A percentile compares a stretch with the other conserved stretches of the same genome.
These are phyloP conservation scores for Backusella sp. DNA, from an alignment of 192 early-diverging fungal species.

Conservation along the genomic window DNA sequence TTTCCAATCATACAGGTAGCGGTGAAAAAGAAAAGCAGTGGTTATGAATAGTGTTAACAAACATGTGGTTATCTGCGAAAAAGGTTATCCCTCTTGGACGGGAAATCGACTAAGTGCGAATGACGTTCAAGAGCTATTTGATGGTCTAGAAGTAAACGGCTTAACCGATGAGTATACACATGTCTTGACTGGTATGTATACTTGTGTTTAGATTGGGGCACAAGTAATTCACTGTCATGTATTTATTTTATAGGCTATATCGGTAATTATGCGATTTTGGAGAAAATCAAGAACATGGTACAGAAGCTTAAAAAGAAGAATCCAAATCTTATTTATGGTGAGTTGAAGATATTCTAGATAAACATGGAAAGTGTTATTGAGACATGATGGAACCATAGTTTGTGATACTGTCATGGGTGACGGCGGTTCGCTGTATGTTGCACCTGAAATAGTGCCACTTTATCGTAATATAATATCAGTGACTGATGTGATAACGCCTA, in stretches of 20 bases:
- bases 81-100: slow-evolving; percentile 73
- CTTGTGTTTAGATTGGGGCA: background rate
- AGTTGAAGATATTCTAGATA: background rate
- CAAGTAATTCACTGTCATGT: background rate
- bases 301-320: slow-evolving; percentile 48
- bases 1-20: slow-evolving; percentile 88
- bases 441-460: slow-evolving; percentile 69
- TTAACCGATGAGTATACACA: slow-evolving; percentile 73
- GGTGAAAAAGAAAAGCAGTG: too few species aligned
- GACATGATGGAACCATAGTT: slow-evolving; percentile 34
- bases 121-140: slow-evolving; percentile 66
- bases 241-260: slow-evolving; percentile 64
- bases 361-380: too few species aligned
- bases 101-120: slow-evolving; percentile 66
- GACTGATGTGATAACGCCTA: slow-evolving; percentile 84
- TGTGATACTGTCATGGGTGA: slow-evolving; percentile 93
- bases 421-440: slow-evolving; percentile 80
- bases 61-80: background rate
- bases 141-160: slow-evolving; percentile 72
- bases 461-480: slow-evolving; percentile 70
- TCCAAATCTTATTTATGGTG: slow-evolving; percentile 55
- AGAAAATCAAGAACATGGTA: slow-evolving; percentile 54
- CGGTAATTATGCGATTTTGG: slow-evolving; percentile 67
- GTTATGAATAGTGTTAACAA: background rate
- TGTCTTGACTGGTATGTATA: slow-evolving; percentile 66